Evolutionary conservation across 73 alveolate genomes (phyloP).

Genomic region (Paraurostyla sp.): DNA sequence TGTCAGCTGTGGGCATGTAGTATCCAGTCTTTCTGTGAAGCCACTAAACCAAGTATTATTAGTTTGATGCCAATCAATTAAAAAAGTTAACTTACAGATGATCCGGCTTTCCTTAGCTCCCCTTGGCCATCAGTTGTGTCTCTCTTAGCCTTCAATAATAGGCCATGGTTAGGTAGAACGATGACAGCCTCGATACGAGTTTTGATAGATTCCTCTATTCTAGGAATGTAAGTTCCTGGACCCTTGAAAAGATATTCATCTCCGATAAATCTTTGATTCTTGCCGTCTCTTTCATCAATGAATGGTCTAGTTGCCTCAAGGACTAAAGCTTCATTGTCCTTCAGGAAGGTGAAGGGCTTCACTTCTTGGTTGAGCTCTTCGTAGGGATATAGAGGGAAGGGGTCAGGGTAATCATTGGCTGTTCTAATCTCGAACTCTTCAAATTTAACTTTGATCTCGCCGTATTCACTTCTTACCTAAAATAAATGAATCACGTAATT

Average conservation of each 20-base stretch:
- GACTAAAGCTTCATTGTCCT: slow-evolving; percentile 72
- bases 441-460: slow-evolving; percentile 72
- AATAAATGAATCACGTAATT: background rate
- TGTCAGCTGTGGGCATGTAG: slow-evolving; percentile 77
- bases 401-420: slow-evolving; percentile 76
- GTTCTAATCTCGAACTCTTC: slow-evolving; percentile 84
- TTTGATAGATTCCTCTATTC: slow-evolving; percentile 72
- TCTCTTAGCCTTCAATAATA: slow-evolving; percentile 74
- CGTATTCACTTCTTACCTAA: slow-evolving; percentile 52
- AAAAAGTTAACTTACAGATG: slow-evolving; percentile 40
- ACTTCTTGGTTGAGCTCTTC: slow-evolving; percentile 74
- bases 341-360: slow-evolving; percentile 49
- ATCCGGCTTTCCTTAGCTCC: slow-evolving; percentile 47
- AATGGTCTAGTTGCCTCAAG: slow-evolving; percentile 76
- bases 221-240: slow-evolving; percentile 87
- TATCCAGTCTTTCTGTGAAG: slow-evolving; percentile 76
- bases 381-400: slow-evolving; percentile 89
- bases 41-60: slow-evolving; percentile 1
- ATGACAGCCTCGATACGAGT: slow-evolving; percentile 58
- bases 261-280: slow-evolving; percentile 77
- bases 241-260: slow-evolving; percentile 86
- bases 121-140: slow-evolving; percentile 68
- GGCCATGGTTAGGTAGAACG: slow-evolving; percentile 74
- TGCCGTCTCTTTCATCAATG: slow-evolving; percentile 19
- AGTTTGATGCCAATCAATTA: background rate